A percentile compares a stretch with the other conserved stretches of the same genome.
Conservation (phyloP, 169 alveolate species). For the Eimeria sp. region DNA sequence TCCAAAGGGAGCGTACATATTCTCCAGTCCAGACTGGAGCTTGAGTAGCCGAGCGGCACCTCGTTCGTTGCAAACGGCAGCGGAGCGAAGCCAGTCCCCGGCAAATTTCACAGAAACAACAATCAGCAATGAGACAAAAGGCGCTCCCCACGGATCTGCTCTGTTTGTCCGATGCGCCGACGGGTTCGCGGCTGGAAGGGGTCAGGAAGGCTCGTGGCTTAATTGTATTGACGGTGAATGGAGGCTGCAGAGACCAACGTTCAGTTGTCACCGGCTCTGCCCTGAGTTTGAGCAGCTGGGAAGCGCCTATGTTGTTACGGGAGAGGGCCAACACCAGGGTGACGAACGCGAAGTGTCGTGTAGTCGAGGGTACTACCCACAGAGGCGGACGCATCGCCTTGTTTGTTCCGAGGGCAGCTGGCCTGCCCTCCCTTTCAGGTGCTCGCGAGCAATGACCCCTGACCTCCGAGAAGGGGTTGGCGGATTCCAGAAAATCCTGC, state of each 20-base stretch:
- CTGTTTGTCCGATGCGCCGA: conserved; percentile 55
- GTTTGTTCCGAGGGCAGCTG: conserved; percentile 75
- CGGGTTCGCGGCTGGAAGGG: conserved; percentile 73
- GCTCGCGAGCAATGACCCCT: conserved; percentile 79
- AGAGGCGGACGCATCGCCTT: conserved; percentile 47
- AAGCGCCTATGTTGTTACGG: conserved; percentile 59
- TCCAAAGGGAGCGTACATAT: conserved; percentile 42
- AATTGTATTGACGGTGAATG: conserved; percentile 69
- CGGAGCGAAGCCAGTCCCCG: background rate
- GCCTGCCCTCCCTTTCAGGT: conserved; percentile 71
- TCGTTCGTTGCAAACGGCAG: conserved; percentile 10
- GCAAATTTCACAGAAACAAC: background rate
- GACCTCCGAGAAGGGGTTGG: conserved; percentile 77
- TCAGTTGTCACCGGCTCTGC: conserved; percentile 63
- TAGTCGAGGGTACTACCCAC: conserved; percentile 79
- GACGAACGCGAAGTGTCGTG: conserved; percentile 70
- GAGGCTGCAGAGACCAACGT: conserved; percentile 50
- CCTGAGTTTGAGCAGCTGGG: conserved; percentile 64
- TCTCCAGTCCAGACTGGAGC: background rate
- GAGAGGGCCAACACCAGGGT: conserved; percentile 76
- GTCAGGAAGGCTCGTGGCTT: conserved; percentile 56
- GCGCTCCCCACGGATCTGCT: conserved; percentile 64
- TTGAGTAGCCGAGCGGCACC: background rate
- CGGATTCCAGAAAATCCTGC: conserved; percentile 78
- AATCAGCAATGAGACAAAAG: background rate